Percentiles rank a stretch among this genome's conserved stretches.
These are phyloP conservation scores for Aspergillus luchuensis DNA, from an alignment of 2,329 filamentous ascomycete genomes.

Conservation along the genomic window DNA sequence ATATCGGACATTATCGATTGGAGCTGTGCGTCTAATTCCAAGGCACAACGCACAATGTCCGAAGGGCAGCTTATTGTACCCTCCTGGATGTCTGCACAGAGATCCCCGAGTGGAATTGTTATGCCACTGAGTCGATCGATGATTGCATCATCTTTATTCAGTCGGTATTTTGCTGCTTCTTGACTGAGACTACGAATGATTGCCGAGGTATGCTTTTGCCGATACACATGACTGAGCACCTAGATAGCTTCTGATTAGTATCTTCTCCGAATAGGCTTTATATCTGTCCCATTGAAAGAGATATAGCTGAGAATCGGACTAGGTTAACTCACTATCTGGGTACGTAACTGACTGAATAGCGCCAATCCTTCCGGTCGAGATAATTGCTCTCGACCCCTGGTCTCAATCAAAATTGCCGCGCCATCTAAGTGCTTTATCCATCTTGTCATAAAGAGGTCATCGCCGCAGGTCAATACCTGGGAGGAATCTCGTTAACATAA, in stretches of 20 bases:
- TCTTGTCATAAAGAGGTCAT: not conserved
- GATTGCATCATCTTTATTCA: not conserved
- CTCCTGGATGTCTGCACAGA: constrained; percentile 1
- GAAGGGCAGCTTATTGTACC: not conserved
- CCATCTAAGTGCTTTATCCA: constrained; percentile 7
- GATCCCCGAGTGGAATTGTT: not conserved
- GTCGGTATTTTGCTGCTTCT: not conserved
- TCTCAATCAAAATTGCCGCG: not conserved
- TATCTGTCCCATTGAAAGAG: not conserved
- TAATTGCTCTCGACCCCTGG: not conserved
- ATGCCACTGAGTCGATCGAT: not conserved
- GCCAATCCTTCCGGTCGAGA: not conserved
- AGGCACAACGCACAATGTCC: not conserved
- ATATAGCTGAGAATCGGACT: not conserved
- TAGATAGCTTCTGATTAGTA: not conserved
- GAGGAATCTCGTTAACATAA: not conserved
- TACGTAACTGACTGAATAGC: constrained; percentile 3
- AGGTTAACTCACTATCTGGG: not conserved
- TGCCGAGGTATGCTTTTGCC: not conserved
- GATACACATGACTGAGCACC: not conserved
- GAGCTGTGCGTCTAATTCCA: not conserved
- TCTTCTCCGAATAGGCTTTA: not conserved
- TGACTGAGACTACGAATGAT: not conserved
- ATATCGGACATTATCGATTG: not conserved
- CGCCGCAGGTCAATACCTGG: not conserved